A percentile compares a stretch with the other conserved stretches of the same genome.
These are phyloP conservation scores for Urochloa ruziziensis DNA, from an alignment of 176 grass and related monocot species.

Conservation along the genomic window DNA sequence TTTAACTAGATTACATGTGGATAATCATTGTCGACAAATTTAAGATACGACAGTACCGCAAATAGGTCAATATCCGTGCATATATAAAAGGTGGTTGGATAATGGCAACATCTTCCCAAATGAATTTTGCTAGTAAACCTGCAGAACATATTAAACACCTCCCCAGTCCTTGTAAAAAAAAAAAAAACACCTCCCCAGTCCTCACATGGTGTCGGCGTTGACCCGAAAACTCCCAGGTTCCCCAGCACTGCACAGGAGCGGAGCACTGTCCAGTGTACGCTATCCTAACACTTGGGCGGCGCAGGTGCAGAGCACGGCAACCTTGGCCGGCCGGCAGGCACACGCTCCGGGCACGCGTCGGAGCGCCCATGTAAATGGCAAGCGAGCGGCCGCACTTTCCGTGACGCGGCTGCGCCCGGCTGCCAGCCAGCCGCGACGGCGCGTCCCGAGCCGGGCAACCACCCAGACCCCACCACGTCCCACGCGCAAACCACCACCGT, in stretches of 20 bases:
- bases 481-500: slow-evolving; percentile 10
- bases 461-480: not conserved
- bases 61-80: not conserved
- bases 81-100: not conserved
- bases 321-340: not conserved
- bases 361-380: not conserved
- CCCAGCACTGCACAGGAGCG: not conserved
- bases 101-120: not conserved
- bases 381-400: not conserved
- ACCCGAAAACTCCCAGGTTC: not conserved
- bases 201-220: not conserved
- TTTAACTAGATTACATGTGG: not conserved
- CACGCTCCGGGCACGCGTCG: not conserved
- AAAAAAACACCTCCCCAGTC: too few relatives aligned
- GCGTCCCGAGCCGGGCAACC: not conserved
- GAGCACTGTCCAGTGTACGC: not conserved
- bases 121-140: not conserved
- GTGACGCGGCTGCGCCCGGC: not conserved
- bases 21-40: not conserved
- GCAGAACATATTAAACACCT: not conserved
- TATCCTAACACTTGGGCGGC: not conserved
- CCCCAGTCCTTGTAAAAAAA: too few relatives aligned
- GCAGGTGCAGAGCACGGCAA: not conserved
- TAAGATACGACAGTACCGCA: not conserved
- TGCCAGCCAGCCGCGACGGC: not conserved